These are phyloP conservation scores for Silene conica DNA, from an alignment of 148 eudicot genomes.

Conservation along the genomic window DNA sequence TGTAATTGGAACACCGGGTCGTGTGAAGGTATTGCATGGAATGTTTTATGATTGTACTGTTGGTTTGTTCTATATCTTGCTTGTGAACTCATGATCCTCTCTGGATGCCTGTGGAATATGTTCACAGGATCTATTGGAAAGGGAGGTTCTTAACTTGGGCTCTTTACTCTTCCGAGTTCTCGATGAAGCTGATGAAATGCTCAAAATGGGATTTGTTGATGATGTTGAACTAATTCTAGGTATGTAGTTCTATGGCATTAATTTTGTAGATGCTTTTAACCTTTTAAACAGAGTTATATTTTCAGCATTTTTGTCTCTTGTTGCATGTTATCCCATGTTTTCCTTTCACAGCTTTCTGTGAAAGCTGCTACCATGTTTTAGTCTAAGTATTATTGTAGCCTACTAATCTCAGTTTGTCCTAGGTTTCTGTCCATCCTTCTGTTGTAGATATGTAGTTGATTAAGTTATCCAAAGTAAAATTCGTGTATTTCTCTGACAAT, in stretches of 20 bases:
- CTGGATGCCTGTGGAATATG: background rate
- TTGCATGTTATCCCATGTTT: background rate
- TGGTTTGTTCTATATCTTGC: background rate
- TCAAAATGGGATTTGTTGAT: conserved; percentile 89
- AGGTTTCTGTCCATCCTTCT: background rate
- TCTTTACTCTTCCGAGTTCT: conserved; percentile 80
- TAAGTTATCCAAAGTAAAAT: background rate
- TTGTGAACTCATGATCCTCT: background rate
- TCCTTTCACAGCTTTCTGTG: background rate
- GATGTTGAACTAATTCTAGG: conserved; percentile 89
- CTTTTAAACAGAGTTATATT: background rate
- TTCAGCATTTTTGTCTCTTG: background rate
- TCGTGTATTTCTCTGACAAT: background rate
- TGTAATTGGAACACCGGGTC: conserved; percentile 86
- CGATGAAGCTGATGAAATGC: conserved; percentile 98
- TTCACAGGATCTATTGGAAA: conserved; percentile 69
- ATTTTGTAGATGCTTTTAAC: background rate
- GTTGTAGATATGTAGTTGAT: background rate
- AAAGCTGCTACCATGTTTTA: background rate
- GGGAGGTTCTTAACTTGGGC: conserved; percentile 67
- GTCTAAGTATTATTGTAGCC: background rate
- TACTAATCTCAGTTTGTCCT: background rate
- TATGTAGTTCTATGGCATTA: conserved; percentile 22
- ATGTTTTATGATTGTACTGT: background rate
- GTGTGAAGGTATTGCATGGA: conserved; percentile 61